Conservation (phyloP, 176 grass and related monocot genomes). For the barley (Hordeum vulgare) region MorexV3_pseudomolecules_assembly NC_058520.1:567160426-567160925, state of each 20-base stretch:
- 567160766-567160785: constrained; percentile 57
- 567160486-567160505: too few species aligned
- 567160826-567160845: constrained; percentile 67
- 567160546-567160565: neutral
- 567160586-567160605: constrained; percentile 38
- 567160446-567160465: constrained; percentile 61
- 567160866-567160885: constrained; percentile 61
- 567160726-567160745: constrained; percentile 48
- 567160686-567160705: constrained; percentile 76
- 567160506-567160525: neutral
- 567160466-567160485: neutral
- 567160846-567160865: constrained; percentile 61
- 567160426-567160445: constrained; percentile 38
- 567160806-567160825: constrained; percentile 89
- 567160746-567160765: constrained; percentile 59
- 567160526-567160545: neutral
- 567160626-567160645: constrained; percentile 41
- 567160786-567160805: constrained; percentile 67
- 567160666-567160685: constrained; percentile 81
- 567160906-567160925: constrained; percentile 71
- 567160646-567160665: constrained; percentile 72
- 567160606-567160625: constrained; percentile 46
- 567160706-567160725: constrained; percentile 91
- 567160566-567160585: neutral
- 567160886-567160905: constrained; percentile 76